Conservation (phyloP, 2,329 filamentous ascomycete species). For the Westerdykella sp. region DNA sequence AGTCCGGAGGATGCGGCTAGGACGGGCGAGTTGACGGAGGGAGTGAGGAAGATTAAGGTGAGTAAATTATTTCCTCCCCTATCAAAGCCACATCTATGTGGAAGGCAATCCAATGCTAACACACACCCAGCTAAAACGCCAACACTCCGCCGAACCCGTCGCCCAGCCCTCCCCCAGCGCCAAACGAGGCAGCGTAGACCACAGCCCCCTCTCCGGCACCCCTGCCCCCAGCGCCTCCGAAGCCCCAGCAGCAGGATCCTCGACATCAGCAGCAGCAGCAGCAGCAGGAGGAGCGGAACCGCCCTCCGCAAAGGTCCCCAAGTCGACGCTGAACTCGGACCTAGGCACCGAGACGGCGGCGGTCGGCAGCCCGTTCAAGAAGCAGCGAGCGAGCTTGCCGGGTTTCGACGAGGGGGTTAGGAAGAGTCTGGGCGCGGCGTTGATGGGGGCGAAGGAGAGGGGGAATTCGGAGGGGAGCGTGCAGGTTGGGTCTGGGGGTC, state of each 20-base stretch:
- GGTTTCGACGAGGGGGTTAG: constrained; percentile 42
- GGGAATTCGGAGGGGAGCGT: constrained; percentile 29
- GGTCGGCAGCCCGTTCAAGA: constrained; percentile 69
- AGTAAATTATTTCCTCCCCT: constrained; percentile 17
- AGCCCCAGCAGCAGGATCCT: constrained; percentile 14
- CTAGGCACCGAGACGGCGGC: constrained; percentile 44
- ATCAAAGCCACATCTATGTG: constrained; percentile 14
- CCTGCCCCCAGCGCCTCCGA: constrained; percentile 11
- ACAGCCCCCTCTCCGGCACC: constrained; percentile 21
- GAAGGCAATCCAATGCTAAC: constrained; percentile 15
- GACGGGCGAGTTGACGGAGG: constrained; percentile 70
- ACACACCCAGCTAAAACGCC: constrained; percentile 63
- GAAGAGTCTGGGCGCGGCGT: constrained; percentile 31
- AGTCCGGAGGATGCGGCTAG: constrained; percentile 66
- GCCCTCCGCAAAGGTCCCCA: constrained; percentile 36
- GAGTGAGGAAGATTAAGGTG: constrained; percentile 76
- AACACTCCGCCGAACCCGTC: constrained; percentile 67
- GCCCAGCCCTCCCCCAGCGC: constrained; percentile 27
- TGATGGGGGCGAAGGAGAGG: constrained; percentile 27
- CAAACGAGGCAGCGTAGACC: constrained; percentile 17
- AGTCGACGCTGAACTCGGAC: constrained; percentile 29
- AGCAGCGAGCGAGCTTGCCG: constrained; percentile 59
- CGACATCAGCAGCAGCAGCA: constrained; percentile 22
- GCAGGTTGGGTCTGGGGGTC: constrained; percentile 2
- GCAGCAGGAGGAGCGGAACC: not conserved